phyloP scores from a whole-genome alignment of 2,329 filamentous ascomycete genomes.

The Claviceps sp. region DNA sequence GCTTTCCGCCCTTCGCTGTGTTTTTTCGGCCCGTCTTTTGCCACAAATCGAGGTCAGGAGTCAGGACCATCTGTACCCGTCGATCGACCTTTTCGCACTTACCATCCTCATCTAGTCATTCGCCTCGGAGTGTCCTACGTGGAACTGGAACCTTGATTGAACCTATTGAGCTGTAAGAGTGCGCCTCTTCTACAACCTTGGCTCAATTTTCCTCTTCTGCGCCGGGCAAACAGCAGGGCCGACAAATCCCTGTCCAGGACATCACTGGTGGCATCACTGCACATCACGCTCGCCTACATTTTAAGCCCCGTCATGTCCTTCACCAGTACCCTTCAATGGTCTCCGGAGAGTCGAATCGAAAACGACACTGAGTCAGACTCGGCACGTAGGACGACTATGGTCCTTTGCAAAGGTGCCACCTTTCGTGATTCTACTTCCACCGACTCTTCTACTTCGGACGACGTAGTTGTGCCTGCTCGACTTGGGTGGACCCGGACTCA shows the following conservation, averaged over 20 bases:
- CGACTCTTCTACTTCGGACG: slow-evolving; percentile 28
- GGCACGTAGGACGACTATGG: slow-evolving; percentile 23
- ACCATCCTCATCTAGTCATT: background rate
- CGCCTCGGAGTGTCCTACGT: background rate
- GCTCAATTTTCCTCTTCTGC: background rate
- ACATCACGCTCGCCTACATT: background rate
- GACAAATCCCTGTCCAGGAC: background rate
- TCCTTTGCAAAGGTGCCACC: slow-evolving; percentile 59
- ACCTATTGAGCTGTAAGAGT: background rate
- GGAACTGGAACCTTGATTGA: background rate
- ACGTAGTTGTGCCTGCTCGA: slow-evolving; percentile 34
- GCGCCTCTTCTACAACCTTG: background rate
- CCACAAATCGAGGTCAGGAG: background rate
- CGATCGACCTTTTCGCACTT: background rate
- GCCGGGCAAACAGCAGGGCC: background rate
- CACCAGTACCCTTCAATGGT: slow-evolving; percentile 34
- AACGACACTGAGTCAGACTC: slow-evolving; percentile 19
- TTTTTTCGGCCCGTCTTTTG: slow-evolving; percentile 1
- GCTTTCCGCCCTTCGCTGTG: slow-evolving; percentile 14
- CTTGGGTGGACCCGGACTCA: slow-evolving; percentile 56
- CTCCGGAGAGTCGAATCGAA: slow-evolving; percentile 27
- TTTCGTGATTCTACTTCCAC: slow-evolving; percentile 35
- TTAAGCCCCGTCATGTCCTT: slow-evolving; percentile 28
- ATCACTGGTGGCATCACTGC: background rate
- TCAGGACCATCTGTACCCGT: background rate